Conservation (phyloP, 768 basidiomycete genomes). For the Termitomyces sp. region DNA sequence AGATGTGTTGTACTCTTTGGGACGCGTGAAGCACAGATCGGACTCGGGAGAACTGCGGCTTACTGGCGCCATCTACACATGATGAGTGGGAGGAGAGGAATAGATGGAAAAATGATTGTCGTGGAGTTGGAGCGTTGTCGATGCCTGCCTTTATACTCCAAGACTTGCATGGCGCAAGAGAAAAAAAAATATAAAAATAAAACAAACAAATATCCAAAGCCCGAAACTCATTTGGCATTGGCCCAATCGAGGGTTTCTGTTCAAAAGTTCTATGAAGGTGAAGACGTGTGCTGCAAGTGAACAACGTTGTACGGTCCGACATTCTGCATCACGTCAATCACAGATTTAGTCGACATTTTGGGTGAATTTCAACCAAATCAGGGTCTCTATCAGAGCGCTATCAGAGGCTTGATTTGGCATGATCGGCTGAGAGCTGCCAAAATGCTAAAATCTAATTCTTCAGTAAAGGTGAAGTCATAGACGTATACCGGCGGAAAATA, state of each 20-base stretch:
- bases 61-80: conserved; percentile 80
- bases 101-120: conserved; percentile 13
- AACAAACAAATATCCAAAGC: conserved; percentile 9
- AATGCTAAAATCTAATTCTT: conserved; percentile 17
- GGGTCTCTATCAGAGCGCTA: neutral
- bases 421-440: conserved; percentile 9
- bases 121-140: conserved; percentile 5
- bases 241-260: conserved; percentile 10
- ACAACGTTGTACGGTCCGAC: conserved; percentile 14
- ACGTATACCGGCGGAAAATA: neutral
- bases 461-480: conserved; percentile 3
- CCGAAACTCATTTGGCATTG: neutral
- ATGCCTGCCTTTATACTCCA: conserved; percentile 10
- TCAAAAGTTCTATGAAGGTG: conserved; percentile 15
- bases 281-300: conserved; percentile 8
- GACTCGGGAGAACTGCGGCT: conserved; percentile 14
- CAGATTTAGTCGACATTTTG: conserved; percentile 4
- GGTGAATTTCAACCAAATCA: conserved; percentile 11
- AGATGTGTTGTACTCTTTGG: conserved; percentile 59
- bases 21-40: conserved; percentile 13
- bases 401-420: neutral
- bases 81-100: conserved; percentile 8
- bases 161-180: neutral
- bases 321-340: conserved; percentile 9
- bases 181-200: conserved; percentile 11